Evolutionary conservation across 2,329 filamentous ascomycete species (phyloP), one percentile per base, ranked within the genome.

Genomic region (Pseudogymnoascus destructans): DNA sequence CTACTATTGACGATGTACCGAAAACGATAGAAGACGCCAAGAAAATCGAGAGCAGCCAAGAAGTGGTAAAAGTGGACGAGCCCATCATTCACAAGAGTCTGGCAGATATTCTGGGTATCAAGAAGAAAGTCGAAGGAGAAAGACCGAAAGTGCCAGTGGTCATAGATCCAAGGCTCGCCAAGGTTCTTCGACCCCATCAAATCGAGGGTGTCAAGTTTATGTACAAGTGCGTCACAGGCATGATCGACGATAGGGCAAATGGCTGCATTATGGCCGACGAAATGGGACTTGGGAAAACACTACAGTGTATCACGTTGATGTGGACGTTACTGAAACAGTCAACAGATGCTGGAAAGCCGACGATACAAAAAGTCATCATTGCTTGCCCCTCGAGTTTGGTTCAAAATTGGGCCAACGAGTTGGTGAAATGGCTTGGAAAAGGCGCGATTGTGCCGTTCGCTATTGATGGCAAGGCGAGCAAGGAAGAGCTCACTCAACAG

Each of bases 181-280:
- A 96, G 71, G 87, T 95, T 54, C 75, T 98, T 56, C 85, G 93
- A 54, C 93, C 93, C 1, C 93, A 98, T 84, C 93, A 98, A 72
- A 86, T 98, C 35, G 93, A 97, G 70, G 93, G 93, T 67, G 93
- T 98, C 63, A 95, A 93, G 74, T 98, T 98, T 71, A 84, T 98
- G 77, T 98, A 97, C 72, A 81, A 82, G 64, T 95, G 89, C 67
- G 90, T 93, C 5, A 97, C 92, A 1, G 93, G 93, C n/a, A 79
- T 97, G 78, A 87, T 97, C 59, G 93, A 97, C 66, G 80, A 86
- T 35, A 92, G 92, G 66, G 93, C 93, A 55, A 88, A 96, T 70
- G 93, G 93, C 1, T 98, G 93, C 72, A 98, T 98, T 70, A 98
- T 98, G 93, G 93, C 93, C 57, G 93, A 98, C 70, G 93, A 96